phyloP scores from a whole-genome alignment of 352 stramenopile genomes.

The Phytophthora pisi region DNA sequence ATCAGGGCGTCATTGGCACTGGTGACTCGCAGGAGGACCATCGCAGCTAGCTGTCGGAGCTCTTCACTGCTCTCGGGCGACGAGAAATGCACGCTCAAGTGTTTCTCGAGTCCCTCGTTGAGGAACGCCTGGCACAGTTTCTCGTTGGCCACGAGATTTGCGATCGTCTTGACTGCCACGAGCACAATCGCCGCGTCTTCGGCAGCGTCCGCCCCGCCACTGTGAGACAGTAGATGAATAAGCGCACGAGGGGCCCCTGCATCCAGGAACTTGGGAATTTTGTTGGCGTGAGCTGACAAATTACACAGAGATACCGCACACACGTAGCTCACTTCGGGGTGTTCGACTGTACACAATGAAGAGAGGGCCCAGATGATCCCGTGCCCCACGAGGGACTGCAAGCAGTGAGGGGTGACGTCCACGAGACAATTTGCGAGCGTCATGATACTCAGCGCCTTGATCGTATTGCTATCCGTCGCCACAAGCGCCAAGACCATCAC shows the following conservation, averaged over 20 bases:
- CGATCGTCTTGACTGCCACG: slow-evolving; percentile 74
- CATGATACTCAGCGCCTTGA: slow-evolving; percentile 79
- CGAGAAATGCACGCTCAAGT: slow-evolving; percentile 62
- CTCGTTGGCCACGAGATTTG: slow-evolving; percentile 77
- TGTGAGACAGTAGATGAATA: slow-evolving; percentile 60
- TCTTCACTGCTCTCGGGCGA: slow-evolving; percentile 50
- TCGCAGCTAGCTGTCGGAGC: slow-evolving; percentile 69
- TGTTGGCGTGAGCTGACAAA: slow-evolving; percentile 58
- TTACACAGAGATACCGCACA: slow-evolving; percentile 84
- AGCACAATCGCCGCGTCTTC: slow-evolving; percentile 50
- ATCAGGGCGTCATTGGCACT: slow-evolving; percentile 76
- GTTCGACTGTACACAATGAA: slow-evolving; percentile 69
- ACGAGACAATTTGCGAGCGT: slow-evolving; percentile 80
- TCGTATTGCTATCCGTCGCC: slow-evolving; percentile 58
- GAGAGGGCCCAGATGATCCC: slow-evolving; percentile 79
- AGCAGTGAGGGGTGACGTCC: slow-evolving; percentile 57
- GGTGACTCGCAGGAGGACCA: slow-evolving; percentile 73
- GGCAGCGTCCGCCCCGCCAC: slow-evolving; percentile 28
- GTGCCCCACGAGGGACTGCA: slow-evolving; percentile 69
- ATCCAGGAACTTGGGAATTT: slow-evolving; percentile 73
- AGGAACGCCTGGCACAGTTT: slow-evolving; percentile 77
- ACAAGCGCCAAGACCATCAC: slow-evolving; percentile 79
- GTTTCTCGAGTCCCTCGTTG: slow-evolving; percentile 73
- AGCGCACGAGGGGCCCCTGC: slow-evolving; percentile 67
- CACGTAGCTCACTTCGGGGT: slow-evolving; percentile 52